A percentile compares a stretch with the other conserved stretches of the same genome.
These are phyloP conservation scores for Pyrenophora graminea DNA, from an alignment of 2,329 filamentous ascomycete species.

Conservation along the genomic window DNA sequence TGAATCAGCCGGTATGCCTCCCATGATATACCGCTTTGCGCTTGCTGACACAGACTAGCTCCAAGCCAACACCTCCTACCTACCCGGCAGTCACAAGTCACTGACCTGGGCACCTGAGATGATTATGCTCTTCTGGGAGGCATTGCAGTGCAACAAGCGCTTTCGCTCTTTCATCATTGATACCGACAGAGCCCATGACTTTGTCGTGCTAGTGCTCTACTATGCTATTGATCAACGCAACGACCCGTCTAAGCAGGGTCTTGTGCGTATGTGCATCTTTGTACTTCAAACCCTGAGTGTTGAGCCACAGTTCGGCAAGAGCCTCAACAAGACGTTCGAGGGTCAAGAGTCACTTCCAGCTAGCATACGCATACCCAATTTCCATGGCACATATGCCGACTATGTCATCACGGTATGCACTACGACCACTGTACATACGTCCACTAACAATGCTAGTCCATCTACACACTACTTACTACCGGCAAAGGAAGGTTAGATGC, in stretches of 20 bases:
- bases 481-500: conserved; percentile 89
- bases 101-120: conserved; percentile 91
- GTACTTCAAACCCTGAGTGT: conserved; percentile 92
- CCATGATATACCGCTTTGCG: no score
- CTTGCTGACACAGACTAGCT: conserved; percentile 55
- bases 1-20: conserved; percentile 75
- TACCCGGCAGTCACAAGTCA: conserved; percentile 79
- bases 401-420: conserved; percentile 80
- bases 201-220: conserved; percentile 86
- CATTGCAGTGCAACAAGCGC: conserved; percentile 94
- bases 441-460: conserved; percentile 63
- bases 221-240: conserved; percentile 89
- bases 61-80: conserved; percentile 83
- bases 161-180: conserved; percentile 97
- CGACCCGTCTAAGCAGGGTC: conserved; percentile 84
- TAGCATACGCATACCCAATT: conserved; percentile 79
- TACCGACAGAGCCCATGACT: conserved; percentile 89
- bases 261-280: conserved; percentile 97
- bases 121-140: conserved; percentile 97
- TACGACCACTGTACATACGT: background rate
- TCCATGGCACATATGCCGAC: conserved; percentile 89
- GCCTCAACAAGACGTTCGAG: conserved; percentile 86
- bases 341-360: conserved; percentile 84
- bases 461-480: conserved; percentile 87
- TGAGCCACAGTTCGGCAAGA: conserved; percentile 85